A percentile compares a stretch with the other conserved stretches of the same genome.
These are phyloP conservation scores for Leccinellum luteum DNA, from an alignment of 768 basidiomycete species.

Conservation along the genomic window DNA sequence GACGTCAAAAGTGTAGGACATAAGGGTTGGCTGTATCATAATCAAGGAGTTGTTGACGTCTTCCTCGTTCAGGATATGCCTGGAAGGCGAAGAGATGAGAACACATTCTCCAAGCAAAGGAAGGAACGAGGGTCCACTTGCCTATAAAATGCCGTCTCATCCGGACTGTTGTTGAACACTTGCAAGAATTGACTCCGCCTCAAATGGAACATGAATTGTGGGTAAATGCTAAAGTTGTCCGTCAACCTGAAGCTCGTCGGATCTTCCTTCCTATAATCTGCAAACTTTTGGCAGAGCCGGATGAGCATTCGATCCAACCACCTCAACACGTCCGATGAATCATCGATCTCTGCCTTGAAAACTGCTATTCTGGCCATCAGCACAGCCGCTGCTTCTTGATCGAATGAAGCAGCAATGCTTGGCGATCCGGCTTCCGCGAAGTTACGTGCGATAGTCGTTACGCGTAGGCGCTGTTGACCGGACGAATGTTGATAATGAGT, in stretches of 20 bases:
- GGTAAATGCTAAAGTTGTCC: slow-evolving; percentile 98
- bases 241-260: slow-evolving; percentile 88
- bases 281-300: slow-evolving; percentile 97
- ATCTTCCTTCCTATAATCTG: slow-evolving; percentile 98
- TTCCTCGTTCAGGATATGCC: slow-evolving; percentile 93
- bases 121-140: slow-evolving; percentile 29
- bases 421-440: slow-evolving; percentile 98
- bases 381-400: slow-evolving; percentile 97
- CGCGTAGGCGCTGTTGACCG: slow-evolving; percentile 91
- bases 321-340: slow-evolving; percentile 91
- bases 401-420: slow-evolving; percentile 88
- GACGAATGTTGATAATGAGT: slow-evolving; percentile 98
- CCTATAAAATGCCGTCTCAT: slow-evolving; percentile 99
- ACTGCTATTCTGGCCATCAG: slow-evolving; percentile 98
- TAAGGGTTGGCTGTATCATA: slow-evolving; percentile 99
- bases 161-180: slow-evolving; percentile 99
- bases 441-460: slow-evolving; percentile 97
- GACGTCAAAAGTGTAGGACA: slow-evolving; percentile 95
- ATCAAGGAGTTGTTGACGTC: slow-evolving; percentile 99
- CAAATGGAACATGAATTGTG: slow-evolving; percentile 99
- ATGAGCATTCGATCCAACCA: slow-evolving; percentile 99
- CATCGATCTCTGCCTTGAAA: slow-evolving; percentile 99
- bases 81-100: slow-evolving; percentile 29
- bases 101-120: not conserved
- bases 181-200: slow-evolving; percentile 97